These are phyloP conservation scores for Pogostemon cablin DNA, from an alignment of 257 asterid genomes.

Conservation along the genomic window DNA sequence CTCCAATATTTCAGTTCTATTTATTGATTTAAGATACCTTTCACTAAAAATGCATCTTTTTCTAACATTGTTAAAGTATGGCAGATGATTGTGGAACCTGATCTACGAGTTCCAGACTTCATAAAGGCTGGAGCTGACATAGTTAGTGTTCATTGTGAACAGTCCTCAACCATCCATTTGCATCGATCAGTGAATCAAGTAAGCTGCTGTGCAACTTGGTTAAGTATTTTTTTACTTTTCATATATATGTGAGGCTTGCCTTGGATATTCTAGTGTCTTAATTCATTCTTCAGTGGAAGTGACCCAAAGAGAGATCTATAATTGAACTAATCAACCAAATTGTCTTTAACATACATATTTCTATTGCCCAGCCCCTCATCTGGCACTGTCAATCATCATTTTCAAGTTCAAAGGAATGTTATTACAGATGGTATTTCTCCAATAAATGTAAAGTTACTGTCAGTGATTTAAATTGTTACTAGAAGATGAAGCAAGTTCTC, in stretches of 20 bases:
- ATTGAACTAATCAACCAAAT: constrained; percentile 2
- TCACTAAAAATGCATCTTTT: constrained; percentile 22
- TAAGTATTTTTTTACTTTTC: constrained; percentile 19
- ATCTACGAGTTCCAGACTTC: constrained; percentile 96
- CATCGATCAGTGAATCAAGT: constrained; percentile 93
- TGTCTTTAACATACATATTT: background rate
- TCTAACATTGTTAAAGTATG: constrained; percentile 41
- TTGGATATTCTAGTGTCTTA: background rate
- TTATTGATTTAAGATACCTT: constrained; percentile 25
- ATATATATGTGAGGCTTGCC: background rate
- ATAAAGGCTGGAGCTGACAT: constrained; percentile 99
- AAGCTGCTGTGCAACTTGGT: constrained; percentile 36
- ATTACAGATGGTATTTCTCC: background rate
- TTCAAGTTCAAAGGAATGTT: background rate
- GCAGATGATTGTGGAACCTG: constrained; percentile 99
- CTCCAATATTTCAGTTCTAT: constrained; percentile 25
- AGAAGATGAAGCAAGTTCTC: background rate
- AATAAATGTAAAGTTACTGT: background rate
- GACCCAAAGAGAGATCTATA: background rate
- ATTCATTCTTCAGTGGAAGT: constrained; percentile 12
- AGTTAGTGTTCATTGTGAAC: constrained; percentile 96
- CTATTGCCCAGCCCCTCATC: background rate
- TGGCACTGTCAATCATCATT: background rate
- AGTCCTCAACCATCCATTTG: constrained; percentile 95
- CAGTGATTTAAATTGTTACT: background rate